Conservation (phyloP, 228 moss, liverwort and hornwort species). For the Sphagnum fallax region DNA sequence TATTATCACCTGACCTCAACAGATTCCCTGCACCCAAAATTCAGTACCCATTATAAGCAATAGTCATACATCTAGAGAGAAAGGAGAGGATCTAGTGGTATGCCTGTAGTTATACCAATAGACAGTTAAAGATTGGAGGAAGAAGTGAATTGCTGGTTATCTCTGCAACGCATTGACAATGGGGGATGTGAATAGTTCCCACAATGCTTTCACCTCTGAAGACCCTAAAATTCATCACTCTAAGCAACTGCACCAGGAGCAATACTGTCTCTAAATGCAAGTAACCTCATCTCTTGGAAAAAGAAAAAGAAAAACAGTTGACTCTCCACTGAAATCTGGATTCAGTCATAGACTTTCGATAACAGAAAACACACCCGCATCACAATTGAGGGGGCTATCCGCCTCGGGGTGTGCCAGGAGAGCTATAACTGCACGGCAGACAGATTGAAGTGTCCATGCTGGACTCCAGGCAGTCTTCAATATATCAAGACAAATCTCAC, state of each 20-base stretch:
- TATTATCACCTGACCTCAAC: constrained; percentile 85
- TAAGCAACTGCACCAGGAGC: not conserved
- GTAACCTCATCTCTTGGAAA: no score
- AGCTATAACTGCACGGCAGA: constrained; percentile 98
- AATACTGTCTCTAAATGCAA: not conserved
- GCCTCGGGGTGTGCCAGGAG: constrained; percentile 98
- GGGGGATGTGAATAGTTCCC: not conserved
- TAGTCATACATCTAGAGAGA: not conserved
- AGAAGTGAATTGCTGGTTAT: no score
- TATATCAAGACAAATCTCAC: constrained; percentile 97
- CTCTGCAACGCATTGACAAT: not conserved
- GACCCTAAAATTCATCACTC: not conserved
- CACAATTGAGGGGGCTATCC: constrained; percentile 97
- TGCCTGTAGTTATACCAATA: no score
- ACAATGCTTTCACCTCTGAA: not conserved
- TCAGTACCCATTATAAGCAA: not conserved
- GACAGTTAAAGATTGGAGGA: not conserved
- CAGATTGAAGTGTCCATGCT: constrained; percentile 98
- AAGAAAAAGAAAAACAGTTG: no score
- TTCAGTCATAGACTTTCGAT: no score
- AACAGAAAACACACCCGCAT: constrained; percentile 54
- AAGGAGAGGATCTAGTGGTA: not conserved
- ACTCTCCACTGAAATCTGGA: no score
- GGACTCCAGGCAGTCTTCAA: constrained; percentile 99
- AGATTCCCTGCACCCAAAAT: constrained; percentile 63